These are phyloP conservation scores for Lachnellula suecica DNA, from an alignment of 2,329 filamentous ascomycete species.

Conservation along the genomic window DNA sequence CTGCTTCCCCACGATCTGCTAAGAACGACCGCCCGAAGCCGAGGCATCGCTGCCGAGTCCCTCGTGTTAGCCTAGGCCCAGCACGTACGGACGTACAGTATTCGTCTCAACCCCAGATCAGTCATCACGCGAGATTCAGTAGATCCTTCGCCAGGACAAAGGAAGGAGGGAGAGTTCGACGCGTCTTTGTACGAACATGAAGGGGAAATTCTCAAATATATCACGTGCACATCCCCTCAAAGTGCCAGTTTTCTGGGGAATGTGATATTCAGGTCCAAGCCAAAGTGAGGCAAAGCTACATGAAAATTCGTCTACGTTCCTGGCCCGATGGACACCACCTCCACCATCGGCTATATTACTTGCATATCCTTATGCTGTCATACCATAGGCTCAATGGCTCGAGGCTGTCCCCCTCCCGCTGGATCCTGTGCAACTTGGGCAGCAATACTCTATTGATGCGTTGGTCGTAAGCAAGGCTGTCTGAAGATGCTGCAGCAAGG, in stretches of 20 bases:
- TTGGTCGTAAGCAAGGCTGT: conserved; percentile 27
- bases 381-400: conserved; percentile 5
- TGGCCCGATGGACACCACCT: conserved; percentile 1
- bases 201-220: background rate
- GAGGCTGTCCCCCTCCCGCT: conserved; percentile 1
- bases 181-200: too few relatives aligned
- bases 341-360: conserved; percentile 2
- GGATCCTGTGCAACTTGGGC: conserved; percentile 23
- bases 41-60: conserved; percentile 4
- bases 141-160: too few relatives aligned
- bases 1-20: conserved; percentile 7
- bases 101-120: background rate
- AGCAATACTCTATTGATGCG: conserved; percentile 30
- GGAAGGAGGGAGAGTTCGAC: too few relatives aligned
- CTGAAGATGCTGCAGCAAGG: conserved; percentile 13
- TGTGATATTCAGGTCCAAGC: conserved; percentile 1
- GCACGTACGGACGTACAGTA: background rate
- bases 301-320: background rate
- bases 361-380: conserved; percentile 13
- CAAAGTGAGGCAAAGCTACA: background rate
- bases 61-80: too few relatives aligned
- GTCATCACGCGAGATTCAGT: too few relatives aligned
- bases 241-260: too few relatives aligned
- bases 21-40: background rate
- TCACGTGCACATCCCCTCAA: background rate